These are phyloP conservation scores for Rhypophila decipiens DNA, from an alignment of 495 filamentous ascomycete species.

Conservation along the genomic window DNA sequence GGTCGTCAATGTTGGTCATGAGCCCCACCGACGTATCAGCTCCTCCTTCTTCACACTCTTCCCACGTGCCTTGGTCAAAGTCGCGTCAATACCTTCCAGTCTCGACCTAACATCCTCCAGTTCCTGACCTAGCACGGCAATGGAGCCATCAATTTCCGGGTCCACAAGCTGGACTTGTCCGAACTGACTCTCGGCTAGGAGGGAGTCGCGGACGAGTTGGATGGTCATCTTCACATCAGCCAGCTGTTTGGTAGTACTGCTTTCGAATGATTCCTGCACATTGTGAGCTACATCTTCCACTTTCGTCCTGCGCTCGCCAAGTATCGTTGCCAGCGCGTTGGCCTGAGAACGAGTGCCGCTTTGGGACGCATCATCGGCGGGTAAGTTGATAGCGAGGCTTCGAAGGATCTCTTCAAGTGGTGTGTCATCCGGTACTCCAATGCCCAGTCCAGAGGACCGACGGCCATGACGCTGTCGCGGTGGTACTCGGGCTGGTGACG, in stretches of 20 bases:
- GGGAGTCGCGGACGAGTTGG: conserved; percentile 34
- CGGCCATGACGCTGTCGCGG: conserved; percentile 12
- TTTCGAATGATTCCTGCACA: conserved; percentile 35
- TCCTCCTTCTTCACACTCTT: conserved; percentile 34
- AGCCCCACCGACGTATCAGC: conserved; percentile 33
- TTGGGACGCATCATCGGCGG: conserved; percentile 11
- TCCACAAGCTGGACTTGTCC: conserved; percentile 33
- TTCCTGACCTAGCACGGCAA: conserved; percentile 30
- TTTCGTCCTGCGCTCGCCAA: conserved; percentile 28
- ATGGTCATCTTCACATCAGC: conserved; percentile 33
- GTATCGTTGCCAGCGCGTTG: conserved; percentile 11
- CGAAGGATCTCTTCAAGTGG: conserved; percentile 27
- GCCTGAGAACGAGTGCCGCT: too few species aligned
- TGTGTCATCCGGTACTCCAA: conserved; percentile 13
- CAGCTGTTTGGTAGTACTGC: conserved; percentile 26
- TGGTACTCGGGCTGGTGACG: conserved; percentile 21
- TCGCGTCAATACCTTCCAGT: conserved; percentile 20
- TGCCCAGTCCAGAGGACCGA: conserved; percentile 22
- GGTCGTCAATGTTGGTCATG: conserved; percentile 6
- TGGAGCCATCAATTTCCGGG: conserved; percentile 30
- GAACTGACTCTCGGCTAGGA: conserved; percentile 36
- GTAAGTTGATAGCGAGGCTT: conserved; percentile 22
- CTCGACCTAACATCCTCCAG: conserved; percentile 22
- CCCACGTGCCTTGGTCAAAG: conserved; percentile 18
- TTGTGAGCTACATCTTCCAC: conserved; percentile 27